phyloP scores from a whole-genome alignment of 139 green algal species.

The Chlamydomonas incerta region DNA sequence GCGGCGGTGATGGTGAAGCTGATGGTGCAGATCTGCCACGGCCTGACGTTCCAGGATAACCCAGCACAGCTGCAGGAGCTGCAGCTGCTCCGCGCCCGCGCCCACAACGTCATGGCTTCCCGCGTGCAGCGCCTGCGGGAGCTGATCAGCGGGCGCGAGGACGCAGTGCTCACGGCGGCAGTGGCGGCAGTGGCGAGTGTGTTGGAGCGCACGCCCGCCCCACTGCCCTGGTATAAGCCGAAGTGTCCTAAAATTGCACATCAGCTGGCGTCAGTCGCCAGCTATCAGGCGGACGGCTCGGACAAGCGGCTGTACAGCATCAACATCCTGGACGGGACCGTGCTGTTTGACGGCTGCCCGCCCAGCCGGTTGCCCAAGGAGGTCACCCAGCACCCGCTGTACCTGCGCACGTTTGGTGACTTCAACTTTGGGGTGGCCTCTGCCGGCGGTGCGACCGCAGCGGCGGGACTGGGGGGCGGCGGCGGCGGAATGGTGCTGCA shows the following conservation, averaged over 20 bases:
- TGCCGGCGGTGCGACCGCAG: slow-evolving; percentile 20
- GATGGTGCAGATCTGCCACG: slow-evolving; percentile 50
- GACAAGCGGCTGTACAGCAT: slow-evolving; percentile 54
- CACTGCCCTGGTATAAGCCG: not conserved
- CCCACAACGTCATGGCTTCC: slow-evolving; percentile 31
- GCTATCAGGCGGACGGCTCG: slow-evolving; percentile 35
- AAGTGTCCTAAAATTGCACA: not conserved
- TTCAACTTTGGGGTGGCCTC: slow-evolving; percentile 58
- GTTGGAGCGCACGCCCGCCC: not conserved
- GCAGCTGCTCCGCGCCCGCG: slow-evolving; percentile 19
- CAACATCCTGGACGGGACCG: slow-evolving; percentile 53
- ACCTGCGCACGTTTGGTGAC: slow-evolving; percentile 57
- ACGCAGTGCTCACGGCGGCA: not conserved
- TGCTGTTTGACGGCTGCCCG: slow-evolving; percentile 48
- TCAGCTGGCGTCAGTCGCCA: not conserved
- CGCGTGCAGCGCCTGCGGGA: not conserved
- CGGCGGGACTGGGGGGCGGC: too few relatives aligned
- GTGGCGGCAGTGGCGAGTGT: not conserved
- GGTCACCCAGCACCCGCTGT: slow-evolving; percentile 55
- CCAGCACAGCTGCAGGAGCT: slow-evolving; percentile 7
- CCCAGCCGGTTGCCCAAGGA: slow-evolving; percentile 49
- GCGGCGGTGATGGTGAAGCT: slow-evolving; percentile 21
- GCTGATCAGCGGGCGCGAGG: too few relatives aligned
- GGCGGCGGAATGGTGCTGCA: not conserved
- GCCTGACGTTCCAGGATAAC: slow-evolving; percentile 29